Evolutionary conservation across 2,329 filamentous ascomycete species (phyloP).

Genomic region (Lojkania enalia): DNA sequence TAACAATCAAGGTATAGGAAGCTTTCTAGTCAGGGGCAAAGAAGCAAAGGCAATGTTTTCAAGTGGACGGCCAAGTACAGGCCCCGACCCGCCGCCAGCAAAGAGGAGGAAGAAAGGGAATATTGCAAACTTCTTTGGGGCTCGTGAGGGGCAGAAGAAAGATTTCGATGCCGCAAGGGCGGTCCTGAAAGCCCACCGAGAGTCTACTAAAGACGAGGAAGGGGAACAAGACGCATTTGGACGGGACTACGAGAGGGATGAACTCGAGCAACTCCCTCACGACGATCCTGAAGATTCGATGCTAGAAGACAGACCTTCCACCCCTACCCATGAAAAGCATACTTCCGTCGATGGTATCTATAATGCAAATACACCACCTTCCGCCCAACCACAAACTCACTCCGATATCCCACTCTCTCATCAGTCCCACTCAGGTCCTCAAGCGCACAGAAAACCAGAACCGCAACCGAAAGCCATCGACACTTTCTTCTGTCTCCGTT

Average conservation of each 20-base stretch:
- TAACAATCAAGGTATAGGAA: constrained; percentile 83
- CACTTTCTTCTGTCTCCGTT: constrained; percentile 64
- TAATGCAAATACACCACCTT: constrained; percentile 32
- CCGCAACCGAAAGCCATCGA: constrained; percentile 30
- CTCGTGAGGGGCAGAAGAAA: constrained; percentile 32
- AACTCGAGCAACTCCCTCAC: constrained; percentile 4
- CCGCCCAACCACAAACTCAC: constrained; percentile 31
- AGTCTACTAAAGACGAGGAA: constrained; percentile 27
- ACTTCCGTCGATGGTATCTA: constrained; percentile 13
- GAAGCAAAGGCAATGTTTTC: constrained; percentile 55
- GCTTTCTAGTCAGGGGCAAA: constrained; percentile 74
- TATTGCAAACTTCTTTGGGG: constrained; percentile 43
- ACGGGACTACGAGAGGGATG: constrained; percentile 18
- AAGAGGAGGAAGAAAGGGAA: constrained; percentile 40
- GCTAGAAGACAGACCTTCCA: constrained; percentile 13
- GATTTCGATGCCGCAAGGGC: constrained; percentile 40
- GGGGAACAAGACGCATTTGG: constrained; percentile 18
- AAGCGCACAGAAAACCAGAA: constrained; percentile 10
- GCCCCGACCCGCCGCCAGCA: constrained; percentile 26
- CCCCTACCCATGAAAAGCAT: constrained; percentile 13
- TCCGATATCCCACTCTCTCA: constrained; percentile 1
- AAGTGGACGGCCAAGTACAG: constrained; percentile 14
- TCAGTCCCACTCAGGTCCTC: constrained; percentile 6
- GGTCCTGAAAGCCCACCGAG: constrained; percentile 32
- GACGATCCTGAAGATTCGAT: constrained; percentile 13